Base-by-base conservation (phyloP, 1,139 yeast species). In the Hyphopichia burtonii region DNA sequence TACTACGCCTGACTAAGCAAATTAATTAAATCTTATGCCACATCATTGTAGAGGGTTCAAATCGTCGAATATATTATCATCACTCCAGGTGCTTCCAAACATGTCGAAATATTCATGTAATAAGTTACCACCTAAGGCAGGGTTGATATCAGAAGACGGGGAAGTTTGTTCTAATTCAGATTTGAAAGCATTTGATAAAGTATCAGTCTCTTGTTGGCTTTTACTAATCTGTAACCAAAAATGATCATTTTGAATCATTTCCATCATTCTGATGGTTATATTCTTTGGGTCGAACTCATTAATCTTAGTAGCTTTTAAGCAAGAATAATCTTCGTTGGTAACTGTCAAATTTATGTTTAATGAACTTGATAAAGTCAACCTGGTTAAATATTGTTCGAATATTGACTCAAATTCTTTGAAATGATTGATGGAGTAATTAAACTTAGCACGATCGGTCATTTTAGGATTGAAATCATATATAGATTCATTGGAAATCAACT, bases 41-140 rank as follows among this genome's bases (percentile, higher is more conserved):
- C n/a, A n/a, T 20, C 23, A 20, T 20, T 20, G 23, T 20, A 20
- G 8, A 20, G 23, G 23, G 8, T 20, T 20, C 5, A 35, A 25
- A 25, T 35, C 37, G 3, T 17, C 30, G 12, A 35, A 35, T 4
- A 35, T n/a, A 11, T 14, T 15, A 25, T 25, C 37, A 11, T 25
- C 22, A 3, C 31, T 11, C 37, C 31, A 23, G 11, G 11, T 15
- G 4, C 22, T 15, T 4, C 19, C 30, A 22, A 35, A 35, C 37
- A 35, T 35, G 15, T 35, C 37, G 14, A 35, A 35, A 16, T 36
- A 36, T 36, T 36, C 38, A 19, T 36, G 18, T 8, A 36, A 12
- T n/a, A 35, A 35, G 28, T 36, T 36, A 8, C 38, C 32, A 10
- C 33, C 38, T 12, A 36, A 28, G 10, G 10, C 17, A 16, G 28